Evolutionary conservation across 2,329 filamentous ascomycete species (phyloP), one percentile per base, ranked within the genome.

Genomic region (Fulvia fulva): DNA sequence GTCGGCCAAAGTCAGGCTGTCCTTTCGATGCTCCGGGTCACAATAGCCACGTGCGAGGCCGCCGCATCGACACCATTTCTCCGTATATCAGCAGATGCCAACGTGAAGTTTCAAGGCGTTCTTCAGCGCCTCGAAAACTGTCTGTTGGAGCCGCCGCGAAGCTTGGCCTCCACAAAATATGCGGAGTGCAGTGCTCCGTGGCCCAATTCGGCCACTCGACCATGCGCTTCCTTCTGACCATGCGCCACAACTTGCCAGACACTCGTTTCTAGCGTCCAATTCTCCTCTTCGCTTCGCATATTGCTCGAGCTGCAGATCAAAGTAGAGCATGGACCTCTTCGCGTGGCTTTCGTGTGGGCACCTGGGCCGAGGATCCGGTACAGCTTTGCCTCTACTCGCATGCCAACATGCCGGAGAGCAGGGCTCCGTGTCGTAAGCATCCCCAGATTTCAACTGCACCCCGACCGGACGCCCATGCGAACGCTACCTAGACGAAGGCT

Each of bases 321-420:
- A 26, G 11, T 26, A 25, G 26, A 28, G 47, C 47, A 50, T 28
- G 47, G 47, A n/a, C 23, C 8, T 32, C 19, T 9, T 12, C 23
- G 23, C 47, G 47, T 50, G 23, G 47, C 26, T 32, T 50, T n/a
- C 32, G 23, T 30, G 46, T 25, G n/a, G 46, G 23, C 26, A 19
- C 22, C 5, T 30, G 23, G 47, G 21, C 47, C 23, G 26, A 32
- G 47, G 26, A 32, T 50, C n/a, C 47, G 26, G 47, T 25, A 25
- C 7, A 16, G 25, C 25, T 50, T 3, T 50, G 47, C 47, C 25
- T 50, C 47, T 50, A 26, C 47, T 50, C 26, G 23, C 26, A 28
- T 32, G 47, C 47, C n/a, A 25, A 50, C 47, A 50, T 50, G 22
- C 47, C 47, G 47, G 47, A 50, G 23, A 50, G 26, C 47, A 50